Conservation (phyloP, 139 green algal genomes). For the Volvox africanus region DNA sequence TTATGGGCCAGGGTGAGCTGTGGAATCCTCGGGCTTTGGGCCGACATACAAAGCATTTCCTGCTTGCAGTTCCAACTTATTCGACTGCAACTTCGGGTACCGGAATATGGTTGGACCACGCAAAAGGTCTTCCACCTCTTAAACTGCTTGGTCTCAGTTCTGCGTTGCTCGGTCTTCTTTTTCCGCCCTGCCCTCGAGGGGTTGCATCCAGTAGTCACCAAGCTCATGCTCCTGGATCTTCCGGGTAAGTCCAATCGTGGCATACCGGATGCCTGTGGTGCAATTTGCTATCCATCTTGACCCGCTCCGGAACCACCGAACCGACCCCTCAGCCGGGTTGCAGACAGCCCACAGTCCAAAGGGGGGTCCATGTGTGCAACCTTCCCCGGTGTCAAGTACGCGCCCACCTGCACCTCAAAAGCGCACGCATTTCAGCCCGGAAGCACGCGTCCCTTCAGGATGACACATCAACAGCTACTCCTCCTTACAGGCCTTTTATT, state of each 20-base stretch:
- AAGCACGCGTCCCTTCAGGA: background rate
- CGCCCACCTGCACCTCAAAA: no score
- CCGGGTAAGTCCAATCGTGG: constrained; percentile 62
- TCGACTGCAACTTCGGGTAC: constrained; percentile 93
- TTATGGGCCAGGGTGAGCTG: background rate
- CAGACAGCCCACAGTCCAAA: no score
- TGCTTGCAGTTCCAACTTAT: constrained; percentile 82
- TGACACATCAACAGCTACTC: background rate
- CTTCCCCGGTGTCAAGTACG: no score
- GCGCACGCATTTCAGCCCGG: no score
- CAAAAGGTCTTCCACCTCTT: constrained; percentile 99
- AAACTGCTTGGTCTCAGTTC: constrained; percentile 88
- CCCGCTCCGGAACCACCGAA: background rate
- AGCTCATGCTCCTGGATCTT: constrained; percentile 88
- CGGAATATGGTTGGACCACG: constrained; percentile 99
- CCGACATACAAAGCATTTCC: no score
- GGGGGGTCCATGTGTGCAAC: no score
- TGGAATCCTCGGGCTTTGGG: no score
- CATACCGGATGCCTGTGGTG: background rate
- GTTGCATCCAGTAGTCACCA: constrained; percentile 63
- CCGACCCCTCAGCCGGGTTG: no score
- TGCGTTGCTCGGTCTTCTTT: constrained; percentile 87
- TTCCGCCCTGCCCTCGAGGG: constrained; percentile 73
- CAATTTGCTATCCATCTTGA: background rate
- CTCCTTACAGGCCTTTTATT: constrained; percentile 89